These are phyloP conservation scores for Globisporangium alternatum DNA, from an alignment of 352 stramenopile species.

Conservation along the genomic window DNA sequence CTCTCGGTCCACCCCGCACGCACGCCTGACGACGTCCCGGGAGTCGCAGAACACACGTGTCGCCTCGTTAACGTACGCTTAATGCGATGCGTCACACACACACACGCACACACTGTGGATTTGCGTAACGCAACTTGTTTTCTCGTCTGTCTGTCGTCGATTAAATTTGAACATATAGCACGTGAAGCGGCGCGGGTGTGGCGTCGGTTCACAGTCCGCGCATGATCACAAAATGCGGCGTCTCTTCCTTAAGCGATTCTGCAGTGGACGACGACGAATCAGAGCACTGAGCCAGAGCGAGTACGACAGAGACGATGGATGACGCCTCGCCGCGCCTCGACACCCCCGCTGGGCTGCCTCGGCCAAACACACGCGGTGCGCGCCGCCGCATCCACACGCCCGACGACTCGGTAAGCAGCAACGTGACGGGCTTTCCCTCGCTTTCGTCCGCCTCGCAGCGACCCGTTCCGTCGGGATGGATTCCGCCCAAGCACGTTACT, in stretches of 20 bases:
- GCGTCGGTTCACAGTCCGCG: too few relatives aligned
- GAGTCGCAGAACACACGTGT: too few relatives aligned
- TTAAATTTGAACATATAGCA: neutral
- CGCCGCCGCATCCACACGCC: slow-evolving; percentile 20
- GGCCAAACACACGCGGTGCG: slow-evolving; percentile 30
- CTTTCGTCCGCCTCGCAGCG: slow-evolving; percentile 12
- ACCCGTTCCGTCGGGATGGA: neutral
- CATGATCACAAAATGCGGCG: neutral
- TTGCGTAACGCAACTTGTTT: neutral
- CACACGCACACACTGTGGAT: too few relatives aligned
- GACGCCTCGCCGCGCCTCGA: neutral
- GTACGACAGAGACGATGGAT: slow-evolving; percentile 5
- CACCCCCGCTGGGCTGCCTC: slow-evolving; percentile 12
- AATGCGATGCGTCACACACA: too few relatives aligned
- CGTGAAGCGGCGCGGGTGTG: neutral
- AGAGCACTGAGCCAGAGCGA: too few relatives aligned
- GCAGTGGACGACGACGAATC: too few relatives aligned
- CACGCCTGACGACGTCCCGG: too few relatives aligned
- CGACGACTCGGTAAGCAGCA: neutral
- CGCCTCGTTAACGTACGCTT: too few relatives aligned
- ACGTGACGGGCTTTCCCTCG: slow-evolving; percentile 18
- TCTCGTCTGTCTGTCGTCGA: neutral
- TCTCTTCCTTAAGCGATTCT: neutral
- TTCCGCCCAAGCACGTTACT: neutral
- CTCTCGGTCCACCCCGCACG: too few relatives aligned